phyloP scores from a whole-genome alignment of 441 rosid genomes.

The Populus hybrid region DNA sequence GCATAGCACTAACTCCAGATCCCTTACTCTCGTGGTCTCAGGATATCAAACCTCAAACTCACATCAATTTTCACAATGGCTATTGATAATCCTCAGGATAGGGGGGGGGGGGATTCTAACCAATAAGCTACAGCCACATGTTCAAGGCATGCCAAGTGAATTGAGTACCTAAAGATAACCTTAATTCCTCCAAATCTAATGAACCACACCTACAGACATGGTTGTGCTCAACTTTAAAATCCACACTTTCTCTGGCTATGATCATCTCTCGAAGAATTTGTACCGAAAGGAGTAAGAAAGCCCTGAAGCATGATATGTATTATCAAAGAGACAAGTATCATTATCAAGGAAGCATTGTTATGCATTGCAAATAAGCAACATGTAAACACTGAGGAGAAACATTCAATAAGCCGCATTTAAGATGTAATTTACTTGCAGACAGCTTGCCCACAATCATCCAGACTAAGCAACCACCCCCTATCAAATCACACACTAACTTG shows the following conservation, averaged over 20 bases:
- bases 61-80: not conserved
- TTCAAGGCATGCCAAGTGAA: not conserved
- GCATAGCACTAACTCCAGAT: not conserved
- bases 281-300: not conserved
- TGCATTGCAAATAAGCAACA: not conserved
- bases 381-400: not conserved
- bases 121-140: not conserved
- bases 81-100: not conserved
- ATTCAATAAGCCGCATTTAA: not conserved
- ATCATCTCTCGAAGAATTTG: not conserved
- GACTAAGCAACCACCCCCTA: not conserved
- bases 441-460: slow-evolving; percentile 5
- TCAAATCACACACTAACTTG: not conserved
- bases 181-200: not conserved
- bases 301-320: not conserved
- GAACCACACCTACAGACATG: not conserved
- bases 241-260: not conserved
- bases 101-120: not conserved
- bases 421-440: too few relatives aligned
- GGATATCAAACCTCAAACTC: not conserved
- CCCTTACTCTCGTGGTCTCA: not conserved
- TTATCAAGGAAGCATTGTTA: not conserved
- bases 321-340: not conserved
- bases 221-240: not conserved
- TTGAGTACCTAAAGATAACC: not conserved